Conservation (phyloP, 352 stramenopile species). For the Pythium myriotylum region DNA sequence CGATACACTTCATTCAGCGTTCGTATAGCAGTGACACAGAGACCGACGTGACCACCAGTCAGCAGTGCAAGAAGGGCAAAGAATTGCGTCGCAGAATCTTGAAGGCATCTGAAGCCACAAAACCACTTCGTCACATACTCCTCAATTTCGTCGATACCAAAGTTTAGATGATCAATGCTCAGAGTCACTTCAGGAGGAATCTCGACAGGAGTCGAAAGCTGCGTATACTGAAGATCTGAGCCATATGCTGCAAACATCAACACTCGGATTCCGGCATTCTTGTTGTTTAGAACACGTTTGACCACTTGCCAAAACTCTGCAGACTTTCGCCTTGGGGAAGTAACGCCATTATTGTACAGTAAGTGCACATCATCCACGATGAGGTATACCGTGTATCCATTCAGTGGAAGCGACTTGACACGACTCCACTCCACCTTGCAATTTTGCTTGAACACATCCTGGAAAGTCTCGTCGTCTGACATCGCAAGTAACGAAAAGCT, state of each 20-base stretch:
- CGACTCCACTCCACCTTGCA: slow-evolving; percentile 9
- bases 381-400: slow-evolving; percentile 16
- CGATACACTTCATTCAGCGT: slow-evolving; percentile 13
- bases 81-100: slow-evolving; percentile 11
- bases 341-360: slow-evolving; percentile 8
- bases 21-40: slow-evolving; percentile 12
- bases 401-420: background rate
- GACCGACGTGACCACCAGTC: slow-evolving; percentile 18
- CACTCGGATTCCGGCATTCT: slow-evolving; percentile 6
- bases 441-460: background rate
- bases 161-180: slow-evolving; percentile 17
- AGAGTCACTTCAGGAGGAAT: background rate
- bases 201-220: slow-evolving; percentile 8
- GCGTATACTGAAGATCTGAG: slow-evolving; percentile 10
- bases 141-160: slow-evolving; percentile 11
- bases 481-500: background rate
- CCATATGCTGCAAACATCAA: slow-evolving; percentile 31
- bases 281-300: slow-evolving; percentile 10
- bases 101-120: slow-evolving; percentile 4
- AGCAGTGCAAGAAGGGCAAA: slow-evolving; percentile 7
- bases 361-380: slow-evolving; percentile 18
- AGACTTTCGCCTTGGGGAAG: too few relatives aligned
- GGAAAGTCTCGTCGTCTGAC: background rate
- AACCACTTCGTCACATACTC: slow-evolving; percentile 27
- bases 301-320: slow-evolving; percentile 18